phyloP scores from a whole-genome alignment of 139 green algal genomes.

The Trebouxia sp. region DNA sequence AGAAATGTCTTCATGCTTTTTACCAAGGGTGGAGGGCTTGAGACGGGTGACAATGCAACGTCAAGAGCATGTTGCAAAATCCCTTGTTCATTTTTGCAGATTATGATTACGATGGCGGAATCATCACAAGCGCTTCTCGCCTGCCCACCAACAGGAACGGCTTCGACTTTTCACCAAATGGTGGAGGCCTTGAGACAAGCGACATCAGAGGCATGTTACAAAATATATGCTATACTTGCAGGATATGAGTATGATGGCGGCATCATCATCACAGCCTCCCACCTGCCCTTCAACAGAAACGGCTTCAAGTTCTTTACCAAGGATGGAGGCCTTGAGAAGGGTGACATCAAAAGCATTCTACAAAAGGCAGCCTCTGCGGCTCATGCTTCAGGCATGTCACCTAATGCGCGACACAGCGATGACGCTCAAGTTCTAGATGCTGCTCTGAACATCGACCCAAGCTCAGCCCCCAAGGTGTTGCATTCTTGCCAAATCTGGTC shows the following conservation, averaged over 20 bases:
- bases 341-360: slow-evolving; percentile 81
- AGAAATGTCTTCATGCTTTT: too few relatives aligned
- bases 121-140: slow-evolving; percentile 90
- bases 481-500: neutral
- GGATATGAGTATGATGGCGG: slow-evolving; percentile 52
- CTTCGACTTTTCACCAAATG: slow-evolving; percentile 78
- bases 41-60: too few relatives aligned
- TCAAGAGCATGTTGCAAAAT: too few relatives aligned
- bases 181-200: slow-evolving; percentile 72
- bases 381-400: slow-evolving; percentile 5
- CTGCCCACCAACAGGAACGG: slow-evolving; percentile 85
- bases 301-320: slow-evolving; percentile 84
- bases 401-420: slow-evolving; percentile 36
- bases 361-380: slow-evolving; percentile 43
- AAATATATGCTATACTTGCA: slow-evolving; percentile 26
- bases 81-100: too few relatives aligned
- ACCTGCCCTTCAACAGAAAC: slow-evolving; percentile 89
- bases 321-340: slow-evolving; percentile 75
- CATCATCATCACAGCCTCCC: slow-evolving; percentile 90
- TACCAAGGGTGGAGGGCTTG: too few relatives aligned
- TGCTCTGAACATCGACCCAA: slow-evolving; percentile 31
- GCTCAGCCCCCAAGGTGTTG: neutral
- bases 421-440: slow-evolving; percentile 46
- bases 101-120: slow-evolving; percentile 50
- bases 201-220: slow-evolving; percentile 84